Base-by-base conservation (phyloP, 2,329 filamentous ascomycete species). In the Alternaria arbusti region DNA sequence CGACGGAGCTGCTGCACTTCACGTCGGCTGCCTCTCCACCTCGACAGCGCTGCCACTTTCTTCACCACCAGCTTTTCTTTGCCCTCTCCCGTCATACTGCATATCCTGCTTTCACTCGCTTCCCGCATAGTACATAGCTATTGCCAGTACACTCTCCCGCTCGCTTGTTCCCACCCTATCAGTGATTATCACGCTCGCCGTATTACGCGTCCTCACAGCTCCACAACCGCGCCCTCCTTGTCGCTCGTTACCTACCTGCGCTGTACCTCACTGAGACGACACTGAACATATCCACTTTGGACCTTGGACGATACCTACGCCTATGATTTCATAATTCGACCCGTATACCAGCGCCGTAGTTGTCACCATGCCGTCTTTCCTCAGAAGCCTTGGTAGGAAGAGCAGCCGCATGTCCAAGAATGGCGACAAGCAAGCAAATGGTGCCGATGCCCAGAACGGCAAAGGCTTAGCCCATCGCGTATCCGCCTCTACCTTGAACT, bases 351-450 rank as follows among this genome's bases (percentile, higher is more conserved):
- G 23, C 59, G 28, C 57, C 50, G 64, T 56, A 66, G 56, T 64
- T 60, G 50, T 59, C 26, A 64, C 54, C 49, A 84, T 84, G 82
- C 82, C 82, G 76, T 83, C 90, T 46, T 92, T 96, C 76, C 85
- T 96, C 73, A 92, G 89, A 80, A 89, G 91, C 75, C 82, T 97
- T 60, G 91, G 92, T 72, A 88, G 92, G 71, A 90, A 90, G 72
- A 96, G 92, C 60, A 73, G 70, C 58, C 90, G 86, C 79, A 87
- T 89, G 64, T 94, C 89, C 81, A 88, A 87, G 67, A 54, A 65
- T 26, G 61, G 54, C 57, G 67, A 65, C 49, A 67, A 59, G 54
- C 64, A 64, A 22, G 51, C 44, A 17, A 70, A 70, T 51, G 64
- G 65, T 36, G 51, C 69, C 22, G 70, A 68, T 17, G 67, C 64